Evolutionary conservation across 2,329 filamentous ascomycete species (phyloP), one percentile per base, ranked within the genome.

Genomic region (Alternaria tenuissima): DNA sequence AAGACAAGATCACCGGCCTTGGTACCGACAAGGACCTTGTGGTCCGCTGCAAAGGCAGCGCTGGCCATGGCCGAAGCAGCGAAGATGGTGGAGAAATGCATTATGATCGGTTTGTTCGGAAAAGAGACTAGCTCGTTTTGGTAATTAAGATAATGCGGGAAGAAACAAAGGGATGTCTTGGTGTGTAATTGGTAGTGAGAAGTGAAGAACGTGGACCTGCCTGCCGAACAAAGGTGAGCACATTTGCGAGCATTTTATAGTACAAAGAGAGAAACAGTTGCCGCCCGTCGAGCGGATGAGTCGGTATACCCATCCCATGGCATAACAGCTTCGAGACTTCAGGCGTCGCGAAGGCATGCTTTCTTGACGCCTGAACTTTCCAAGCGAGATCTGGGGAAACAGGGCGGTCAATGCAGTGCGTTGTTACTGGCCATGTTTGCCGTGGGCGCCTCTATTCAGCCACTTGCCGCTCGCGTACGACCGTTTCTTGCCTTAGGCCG

Each of bases 1-100:
- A 80, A 80, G 38, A 69, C 66, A 7, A 78, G 59, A 6, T 62
- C 64, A 24, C 64, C 67, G 12, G 56, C 52, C 64, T 68, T 70
- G 54, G 69, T 74, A 48, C 74, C 69, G 51, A 78, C 78, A 42
- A 67, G 63, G 46, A 80, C 71, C 30, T 67, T 57, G 68, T 75
- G 72, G 55, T 78, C 73, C 8, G 62, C 71, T 20, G 76, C 76
- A 32, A 76, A 47, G 39, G 71, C 71, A 49, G 73, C 63, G 61
- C 72, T 68, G 30, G 65, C 69, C 36, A 78, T 60, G 63, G 74
- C 72, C 52, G 72, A 64, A 57, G 74, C 69, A 62, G 74, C 64
- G 62, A 77, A 64, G 65, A 76, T 54, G 62, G 72, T 71, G 52
- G 76, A 73, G 75, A 79, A 79, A 72, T 66, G 76, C 77, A 79